Percentiles rank a stretch among this genome's conserved stretches.
These are phyloP conservation scores for Claviceps sp. DNA, from an alignment of 2,329 filamentous ascomycete genomes.

Conservation along the genomic window DNA sequence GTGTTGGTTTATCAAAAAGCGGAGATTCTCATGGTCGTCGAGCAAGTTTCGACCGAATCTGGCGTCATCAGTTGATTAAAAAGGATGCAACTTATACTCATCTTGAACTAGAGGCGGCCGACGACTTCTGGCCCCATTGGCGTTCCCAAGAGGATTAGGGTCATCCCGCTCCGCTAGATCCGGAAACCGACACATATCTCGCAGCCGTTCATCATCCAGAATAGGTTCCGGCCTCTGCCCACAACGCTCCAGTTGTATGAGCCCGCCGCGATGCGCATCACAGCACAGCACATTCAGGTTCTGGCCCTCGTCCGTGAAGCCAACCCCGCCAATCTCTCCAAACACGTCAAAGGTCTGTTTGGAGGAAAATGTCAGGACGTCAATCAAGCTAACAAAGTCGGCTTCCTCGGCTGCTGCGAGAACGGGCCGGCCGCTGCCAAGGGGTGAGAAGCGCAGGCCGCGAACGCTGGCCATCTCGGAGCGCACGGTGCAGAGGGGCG, in stretches of 20 bases:
- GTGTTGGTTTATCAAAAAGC: too few species aligned
- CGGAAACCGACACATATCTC: background rate
- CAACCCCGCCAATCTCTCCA: conserved; percentile 58
- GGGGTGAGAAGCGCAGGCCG: conserved; percentile 57
- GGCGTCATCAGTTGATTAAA: conserved; percentile 3
- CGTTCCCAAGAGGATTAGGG: background rate
- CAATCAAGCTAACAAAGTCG: conserved; percentile 58
- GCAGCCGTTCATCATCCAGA: conserved; percentile 10
- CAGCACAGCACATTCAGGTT: conserved; percentile 56
- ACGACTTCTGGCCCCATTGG: conserved; percentile 2
- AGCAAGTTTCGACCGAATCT: background rate
- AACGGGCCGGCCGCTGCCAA: conserved; percentile 52
- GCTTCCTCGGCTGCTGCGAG: conserved; percentile 65
- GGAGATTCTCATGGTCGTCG: too few species aligned
- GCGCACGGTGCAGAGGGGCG: conserved; percentile 40
- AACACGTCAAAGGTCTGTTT: conserved; percentile 63
- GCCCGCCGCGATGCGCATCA: conserved; percentile 51
- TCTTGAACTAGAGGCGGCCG: conserved; percentile 7
- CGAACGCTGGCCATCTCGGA: conserved; percentile 57
- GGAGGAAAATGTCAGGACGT: conserved; percentile 48
- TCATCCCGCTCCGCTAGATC: conserved; percentile 3
- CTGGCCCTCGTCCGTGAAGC: conserved; percentile 52
- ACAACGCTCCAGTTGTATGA: conserved; percentile 46
- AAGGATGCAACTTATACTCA: conserved; percentile 12
- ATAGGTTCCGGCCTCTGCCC: conserved; percentile 16